Percentiles rank a stretch among this genome's conserved stretches.
phyloP scores from a whole-genome alignment of 768 basidiomycete genomes.

The Rhodosporidiobolus sp. region DNA sequence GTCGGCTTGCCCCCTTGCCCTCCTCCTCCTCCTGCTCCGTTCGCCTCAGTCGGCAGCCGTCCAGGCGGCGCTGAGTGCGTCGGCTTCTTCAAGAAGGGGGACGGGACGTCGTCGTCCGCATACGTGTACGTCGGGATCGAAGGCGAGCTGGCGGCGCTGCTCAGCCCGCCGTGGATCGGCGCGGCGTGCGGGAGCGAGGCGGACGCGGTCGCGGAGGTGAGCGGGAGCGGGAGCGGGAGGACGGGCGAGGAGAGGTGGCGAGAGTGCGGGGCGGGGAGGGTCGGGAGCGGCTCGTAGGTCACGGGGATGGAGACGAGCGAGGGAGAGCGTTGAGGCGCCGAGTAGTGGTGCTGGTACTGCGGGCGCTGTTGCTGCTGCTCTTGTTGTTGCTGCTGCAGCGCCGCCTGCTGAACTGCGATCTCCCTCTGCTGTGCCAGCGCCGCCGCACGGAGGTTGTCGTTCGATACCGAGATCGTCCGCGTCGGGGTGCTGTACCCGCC shows the following conservation, averaged over 20 bases:
- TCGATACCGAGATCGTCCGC: constrained; percentile 27
- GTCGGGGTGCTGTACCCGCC: constrained; percentile 11
- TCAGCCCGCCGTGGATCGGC: neutral
- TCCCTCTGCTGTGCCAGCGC: constrained; percentile 8
- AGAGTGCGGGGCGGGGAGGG: neutral
- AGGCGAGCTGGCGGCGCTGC: neutral
- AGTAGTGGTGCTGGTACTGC: neutral
- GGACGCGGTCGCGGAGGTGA: neutral
- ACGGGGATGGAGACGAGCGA: constrained; percentile 22
- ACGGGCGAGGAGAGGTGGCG: constrained; percentile 1
- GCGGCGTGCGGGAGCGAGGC: neutral
- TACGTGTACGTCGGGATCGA: constrained; percentile 2
- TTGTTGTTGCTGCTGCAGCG: neutral
- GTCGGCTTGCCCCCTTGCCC: constrained; percentile 17
- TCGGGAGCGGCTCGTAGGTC: constrained; percentile 2
- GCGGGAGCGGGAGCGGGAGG: neutral
- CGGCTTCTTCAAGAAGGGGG: constrained; percentile 37
- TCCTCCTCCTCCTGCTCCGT: neutral
- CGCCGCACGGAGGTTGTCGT: constrained; percentile 26
- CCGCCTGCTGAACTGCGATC: constrained; percentile 8
- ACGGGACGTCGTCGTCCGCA: constrained; percentile 35
- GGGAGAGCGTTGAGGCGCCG: constrained; percentile 4
- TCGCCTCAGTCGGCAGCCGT: neutral
- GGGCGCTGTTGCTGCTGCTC: neutral
- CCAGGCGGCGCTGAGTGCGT: neutral